These are phyloP conservation scores for Postia placenta DNA, from an alignment of 768 basidiomycete genomes.

Conservation along the genomic window DNA sequence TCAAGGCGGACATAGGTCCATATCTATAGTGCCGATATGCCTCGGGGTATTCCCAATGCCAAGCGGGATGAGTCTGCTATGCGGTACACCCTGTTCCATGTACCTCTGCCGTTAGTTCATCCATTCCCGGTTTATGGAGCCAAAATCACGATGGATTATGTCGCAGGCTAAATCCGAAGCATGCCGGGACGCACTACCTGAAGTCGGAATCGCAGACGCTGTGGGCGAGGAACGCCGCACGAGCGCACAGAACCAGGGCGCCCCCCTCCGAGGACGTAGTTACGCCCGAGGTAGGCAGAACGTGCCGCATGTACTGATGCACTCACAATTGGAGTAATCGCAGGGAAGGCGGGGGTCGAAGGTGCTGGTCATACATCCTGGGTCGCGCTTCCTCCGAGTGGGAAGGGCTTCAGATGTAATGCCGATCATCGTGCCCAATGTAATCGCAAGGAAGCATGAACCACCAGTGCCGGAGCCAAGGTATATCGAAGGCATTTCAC, in stretches of 20 bases:
- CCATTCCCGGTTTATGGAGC: not conserved
- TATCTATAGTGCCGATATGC: too few relatives aligned
- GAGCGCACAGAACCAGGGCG: constrained; percentile 10
- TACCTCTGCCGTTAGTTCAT: constrained; percentile 59
- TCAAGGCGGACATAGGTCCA: not conserved
- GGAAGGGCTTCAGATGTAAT: constrained; percentile 75
- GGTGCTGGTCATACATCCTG: constrained; percentile 74
- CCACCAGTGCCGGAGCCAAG: constrained; percentile 35
- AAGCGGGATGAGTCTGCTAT: constrained; percentile 79
- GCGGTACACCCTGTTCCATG: constrained; percentile 75
- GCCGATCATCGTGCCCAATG: constrained; percentile 60
- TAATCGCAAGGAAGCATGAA: constrained; percentile 63
- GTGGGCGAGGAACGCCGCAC: constrained; percentile 61
- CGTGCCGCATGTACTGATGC: constrained; percentile 4
- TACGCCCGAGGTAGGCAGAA: constrained; percentile 19
- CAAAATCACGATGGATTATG: not conserved
- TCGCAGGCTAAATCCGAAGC: constrained; percentile 71
- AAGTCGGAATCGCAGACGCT: constrained; percentile 70
- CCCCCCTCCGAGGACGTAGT: not conserved
- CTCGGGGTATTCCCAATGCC: constrained; percentile 75
- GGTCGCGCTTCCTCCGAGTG: constrained; percentile 66
- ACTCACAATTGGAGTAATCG: constrained; percentile 15
- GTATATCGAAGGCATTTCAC: constrained; percentile 45
- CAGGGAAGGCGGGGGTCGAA: constrained; percentile 66
- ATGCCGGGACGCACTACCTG: constrained; percentile 70